Evolutionary conservation across 2,329 filamentous ascomycete species (phyloP).

Genomic region (Cladophialophora chaetospira): DNA sequence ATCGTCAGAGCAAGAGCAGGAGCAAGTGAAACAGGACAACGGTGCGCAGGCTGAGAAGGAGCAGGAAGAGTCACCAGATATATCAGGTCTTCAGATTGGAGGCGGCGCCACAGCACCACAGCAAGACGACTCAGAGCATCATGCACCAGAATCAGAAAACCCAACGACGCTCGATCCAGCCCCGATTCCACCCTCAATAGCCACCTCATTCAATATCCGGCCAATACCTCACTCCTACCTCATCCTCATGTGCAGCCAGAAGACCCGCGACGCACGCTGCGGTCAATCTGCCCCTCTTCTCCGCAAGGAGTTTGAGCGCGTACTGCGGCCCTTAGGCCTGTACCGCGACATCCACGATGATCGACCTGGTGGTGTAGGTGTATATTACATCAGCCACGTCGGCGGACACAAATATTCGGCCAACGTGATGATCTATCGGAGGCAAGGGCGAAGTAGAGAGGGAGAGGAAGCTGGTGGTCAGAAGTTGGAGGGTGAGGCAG

Average conservation of each 20-base stretch:
- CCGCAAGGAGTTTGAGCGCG: slow-evolving; percentile 84
- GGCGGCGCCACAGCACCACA: slow-evolving; percentile 6
- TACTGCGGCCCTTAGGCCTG: slow-evolving; percentile 79
- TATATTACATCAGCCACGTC: slow-evolving; percentile 87
- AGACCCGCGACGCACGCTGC: slow-evolving; percentile 84
- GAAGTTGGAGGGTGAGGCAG: slow-evolving; percentile 56
- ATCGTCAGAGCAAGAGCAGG: neutral
- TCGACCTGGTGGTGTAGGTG: slow-evolving; percentile 85
- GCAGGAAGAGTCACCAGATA: slow-evolving; percentile 8
- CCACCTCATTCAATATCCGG: slow-evolving; percentile 40
- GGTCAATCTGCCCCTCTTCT: slow-evolving; percentile 89
- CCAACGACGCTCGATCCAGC: slow-evolving; percentile 12
- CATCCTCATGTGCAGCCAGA: slow-evolving; percentile 86
- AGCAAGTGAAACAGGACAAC: neutral
- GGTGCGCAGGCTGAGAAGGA: neutral
- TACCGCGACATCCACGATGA: slow-evolving; percentile 87
- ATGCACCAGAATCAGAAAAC: slow-evolving; percentile 1
- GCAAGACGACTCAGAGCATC: slow-evolving; percentile 10
- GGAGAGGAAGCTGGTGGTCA: slow-evolving; percentile 35
- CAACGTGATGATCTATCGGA: slow-evolving; percentile 89
- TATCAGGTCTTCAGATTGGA: slow-evolving; percentile 14
- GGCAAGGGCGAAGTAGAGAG: slow-evolving; percentile 47
- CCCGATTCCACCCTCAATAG: slow-evolving; percentile 12
- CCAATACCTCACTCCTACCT: slow-evolving; percentile 77
- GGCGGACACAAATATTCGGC: slow-evolving; percentile 96